Evolutionary conservation across 1,284 basidiomycete species (phyloP).

Genomic region (Vanrija humicola): DNA sequence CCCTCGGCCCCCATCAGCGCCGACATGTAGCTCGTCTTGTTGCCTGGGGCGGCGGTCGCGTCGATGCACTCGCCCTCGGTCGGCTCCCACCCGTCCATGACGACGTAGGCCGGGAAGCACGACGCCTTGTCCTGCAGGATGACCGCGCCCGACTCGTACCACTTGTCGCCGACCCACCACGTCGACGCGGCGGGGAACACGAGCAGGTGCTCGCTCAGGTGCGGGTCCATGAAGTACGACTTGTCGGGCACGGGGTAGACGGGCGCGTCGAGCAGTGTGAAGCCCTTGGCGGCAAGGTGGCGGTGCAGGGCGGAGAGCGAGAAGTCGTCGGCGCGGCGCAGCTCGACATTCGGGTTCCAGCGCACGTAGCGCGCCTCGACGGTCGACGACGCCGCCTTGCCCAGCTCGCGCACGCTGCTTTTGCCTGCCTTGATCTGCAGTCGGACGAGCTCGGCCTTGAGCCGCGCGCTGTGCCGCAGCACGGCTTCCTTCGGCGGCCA

Average conservation of each 20-base stretch:
- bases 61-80: constrained; percentile 67
- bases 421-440: constrained; percentile 75
- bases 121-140: constrained; percentile 97
- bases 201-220: constrained; percentile 70
- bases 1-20: constrained; percentile 78
- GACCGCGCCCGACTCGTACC: constrained; percentile 52
- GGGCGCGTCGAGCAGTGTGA: constrained; percentile 24
- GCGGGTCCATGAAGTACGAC: constrained; percentile 66
- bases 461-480: constrained; percentile 77
- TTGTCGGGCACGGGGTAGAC: constrained; percentile 33
- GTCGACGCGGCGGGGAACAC: constrained; percentile 64
- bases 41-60: constrained; percentile 96
- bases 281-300: constrained; percentile 28
- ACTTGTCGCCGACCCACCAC: constrained; percentile 45
- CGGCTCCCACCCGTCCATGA: constrained; percentile 47
- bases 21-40: constrained; percentile 92
- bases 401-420: constrained; percentile 63
- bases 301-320: constrained; percentile 23
- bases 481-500: constrained; percentile 80
- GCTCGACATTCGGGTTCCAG: constrained; percentile 64
- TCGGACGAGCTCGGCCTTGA: constrained; percentile 77
- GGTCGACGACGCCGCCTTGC: constrained; percentile 28
- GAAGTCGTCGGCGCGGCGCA: constrained; percentile 23
- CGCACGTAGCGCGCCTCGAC: constrained; percentile 76
- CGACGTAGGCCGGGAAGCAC: constrained; percentile 86